These are phyloP conservation scores for Amphichorda felina DNA, from an alignment of 2,329 filamentous ascomycete genomes.

Conservation along the genomic window DNA sequence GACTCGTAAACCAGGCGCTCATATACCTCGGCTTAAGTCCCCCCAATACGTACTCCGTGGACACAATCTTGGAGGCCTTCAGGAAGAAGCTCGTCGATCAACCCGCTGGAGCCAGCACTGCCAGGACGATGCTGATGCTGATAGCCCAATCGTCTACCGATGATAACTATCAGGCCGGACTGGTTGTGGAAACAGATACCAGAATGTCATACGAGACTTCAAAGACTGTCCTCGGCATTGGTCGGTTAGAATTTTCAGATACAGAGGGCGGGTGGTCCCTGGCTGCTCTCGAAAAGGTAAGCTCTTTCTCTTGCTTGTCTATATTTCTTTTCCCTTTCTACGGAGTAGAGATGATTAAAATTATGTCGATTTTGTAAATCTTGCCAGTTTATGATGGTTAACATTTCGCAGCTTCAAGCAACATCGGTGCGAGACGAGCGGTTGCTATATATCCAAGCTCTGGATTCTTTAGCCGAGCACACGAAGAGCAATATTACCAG, in stretches of 20 bases:
- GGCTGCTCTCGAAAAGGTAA: too few relatives aligned
- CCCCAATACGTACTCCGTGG: conserved; percentile 20
- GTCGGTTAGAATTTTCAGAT: too few relatives aligned
- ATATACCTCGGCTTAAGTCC: conserved; percentile 20
- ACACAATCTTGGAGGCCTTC: conserved; percentile 21
- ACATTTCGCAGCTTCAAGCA: not conserved
- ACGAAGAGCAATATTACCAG: not conserved
- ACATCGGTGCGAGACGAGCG: not conserved
- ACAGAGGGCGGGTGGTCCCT: too few relatives aligned
- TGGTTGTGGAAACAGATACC: conserved; percentile 19
- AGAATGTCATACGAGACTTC: conserved; percentile 23
- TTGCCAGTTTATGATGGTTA: too few relatives aligned
- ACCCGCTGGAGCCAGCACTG: conserved; percentile 17
- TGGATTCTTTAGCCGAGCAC: not conserved
- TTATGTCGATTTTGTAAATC: too few relatives aligned
- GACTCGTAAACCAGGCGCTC: conserved; percentile 18
- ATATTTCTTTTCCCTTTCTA: too few relatives aligned
- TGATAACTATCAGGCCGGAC: conserved; percentile 18
- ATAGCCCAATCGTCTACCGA: conserved; percentile 21
- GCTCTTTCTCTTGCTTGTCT: too few relatives aligned
- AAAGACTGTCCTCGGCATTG: conserved; percentile 15
- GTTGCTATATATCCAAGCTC: not conserved
- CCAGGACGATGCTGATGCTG: conserved; percentile 19
- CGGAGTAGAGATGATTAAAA: too few relatives aligned
- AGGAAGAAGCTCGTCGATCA: conserved; percentile 17